Evolutionary conservation across 2,329 filamentous ascomycete species (phyloP), one percentile per base, ranked within the genome.

Genomic region (Aspergillus fructus): DNA sequence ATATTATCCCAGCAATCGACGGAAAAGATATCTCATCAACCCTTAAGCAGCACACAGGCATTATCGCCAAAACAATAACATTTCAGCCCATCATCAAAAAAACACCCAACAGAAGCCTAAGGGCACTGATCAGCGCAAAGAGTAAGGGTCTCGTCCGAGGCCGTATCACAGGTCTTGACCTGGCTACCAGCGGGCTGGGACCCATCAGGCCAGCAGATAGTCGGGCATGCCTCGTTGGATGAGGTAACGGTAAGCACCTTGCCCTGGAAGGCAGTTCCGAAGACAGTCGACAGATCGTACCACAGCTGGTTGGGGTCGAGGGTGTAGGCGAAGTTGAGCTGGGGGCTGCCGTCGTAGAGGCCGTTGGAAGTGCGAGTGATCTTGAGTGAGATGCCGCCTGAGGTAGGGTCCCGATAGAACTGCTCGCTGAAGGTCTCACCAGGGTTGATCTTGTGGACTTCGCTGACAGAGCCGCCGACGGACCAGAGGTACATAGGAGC

Each of bases 221-320:
- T 58, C 21, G 56, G 57, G 52, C 73, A 74, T 4, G 47, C 52
- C 3, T 54, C 37, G 24, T 71, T 62, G 5, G 60, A 65, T 7
- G 69, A 65, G 13, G 62, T 57, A 8, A 75, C 63, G 1, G 53
- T 54, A 11, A 75, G 49, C 0, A 62, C 42, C 7, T 61, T 58
- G 4, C 71, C 70, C 1, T 65, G 64, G 63, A 79, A 79, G 9
- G 76, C 68, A 55, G 76, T 72, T 3, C 76, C 76, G 49, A 75
- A 75, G 53, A 79, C 75, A 65, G 75, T 72, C 5, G 71, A 74
- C 55, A 79, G 63, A 52, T 78, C 76, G 55, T 79, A 79, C 63
- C 71, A 76, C 56, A 76, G 64, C 42, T 67, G 64, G 47, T 62
- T 66, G 41, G 69, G 66, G 52, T 73, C 69, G 50, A 78, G 66